Base-by-base conservation (phyloP, 116 monocot species). In the Posidonia oceanica region DNA sequence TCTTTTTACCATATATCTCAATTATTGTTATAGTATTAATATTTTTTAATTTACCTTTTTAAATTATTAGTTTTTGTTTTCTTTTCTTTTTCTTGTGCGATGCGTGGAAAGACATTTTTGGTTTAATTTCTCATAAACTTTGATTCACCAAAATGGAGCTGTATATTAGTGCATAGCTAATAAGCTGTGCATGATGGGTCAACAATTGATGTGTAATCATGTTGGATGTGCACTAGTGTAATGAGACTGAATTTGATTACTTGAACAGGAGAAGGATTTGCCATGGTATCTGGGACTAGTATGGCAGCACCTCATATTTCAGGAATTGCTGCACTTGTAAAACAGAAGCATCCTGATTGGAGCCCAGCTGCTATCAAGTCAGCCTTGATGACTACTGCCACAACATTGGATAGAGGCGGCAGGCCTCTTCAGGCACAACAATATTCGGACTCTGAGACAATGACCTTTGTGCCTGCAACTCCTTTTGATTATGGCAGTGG, bases 251-350 rank as follows among this genome's bases (percentile, higher is more conserved):
- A n/a, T n/a, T n/a, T 64, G 3, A 16, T 38, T 16, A 38, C 39
- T 7, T 39, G 7, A 39, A 39, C 64, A 94, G 94, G 95, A 17
- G 91, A 91, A 80, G 86, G 84, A 29, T 95, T 95, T 80, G 95
- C 95, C 21, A 88, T 95, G 95, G 68, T 88, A 55, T 95, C 95
- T 69, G 95, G 95, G n/a, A 95, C 95, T 10, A 95, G 95, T 57
- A 95, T 95, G 95, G 91, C 95, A 66, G 91, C 95, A 60, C 95
- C 95, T 14, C 95, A 95, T 68, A 95, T 95, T 67, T 80, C 95
- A 22, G 95, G 95, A 39, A 96, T 91, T 64, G 96, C 96, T 61
- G 91, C 91, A n/a, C 81, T 91, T n/a, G 73, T 96, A 77, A 91
- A 85, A 72, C 96, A 91, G 61, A 88, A 86, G 68, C 81, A 91